These are phyloP conservation scores for Mollisia scopiformis DNA, from an alignment of 2,329 filamentous ascomycete genomes.

Conservation along the genomic window DNA sequence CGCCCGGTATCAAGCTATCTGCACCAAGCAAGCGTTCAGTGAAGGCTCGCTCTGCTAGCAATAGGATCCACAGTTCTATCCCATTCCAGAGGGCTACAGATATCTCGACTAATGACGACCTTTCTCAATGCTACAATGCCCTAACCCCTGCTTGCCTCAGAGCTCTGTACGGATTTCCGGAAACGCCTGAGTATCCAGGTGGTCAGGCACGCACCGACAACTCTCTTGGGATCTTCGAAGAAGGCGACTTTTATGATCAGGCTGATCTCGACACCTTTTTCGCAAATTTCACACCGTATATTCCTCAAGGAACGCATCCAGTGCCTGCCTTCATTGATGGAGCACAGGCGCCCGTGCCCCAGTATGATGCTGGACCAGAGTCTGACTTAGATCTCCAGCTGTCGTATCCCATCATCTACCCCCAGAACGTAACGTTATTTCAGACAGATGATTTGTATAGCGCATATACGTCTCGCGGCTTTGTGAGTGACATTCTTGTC, in stretches of 20 bases:
- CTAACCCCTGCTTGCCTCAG: constrained; percentile 29
- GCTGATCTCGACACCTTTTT: constrained; percentile 40
- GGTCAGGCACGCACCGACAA: constrained; percentile 31
- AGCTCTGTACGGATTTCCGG: constrained; percentile 38
- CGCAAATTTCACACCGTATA: constrained; percentile 27
- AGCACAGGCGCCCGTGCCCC: constrained; percentile 22
- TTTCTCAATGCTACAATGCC: constrained; percentile 16
- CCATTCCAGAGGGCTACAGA: background rate
- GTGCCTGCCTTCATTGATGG: constrained; percentile 38
- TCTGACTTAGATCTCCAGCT: constrained; percentile 41
- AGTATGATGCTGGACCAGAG: constrained; percentile 35
- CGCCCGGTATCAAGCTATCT: constrained; percentile 43
- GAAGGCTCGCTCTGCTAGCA: background rate
- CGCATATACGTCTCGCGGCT: constrained; percentile 29
- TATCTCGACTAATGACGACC: background rate
- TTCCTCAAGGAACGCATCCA: constrained; percentile 36
- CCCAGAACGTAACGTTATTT: constrained; percentile 42
- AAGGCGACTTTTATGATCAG: constrained; percentile 40
- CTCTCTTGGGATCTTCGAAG: constrained; percentile 41
- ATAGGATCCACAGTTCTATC: background rate
- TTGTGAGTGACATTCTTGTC: background rate
- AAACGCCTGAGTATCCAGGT: constrained; percentile 19
- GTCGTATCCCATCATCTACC: constrained; percentile 41
- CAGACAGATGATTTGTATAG: constrained; percentile 43
- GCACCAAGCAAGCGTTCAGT: background rate